Conservation (phyloP, 768 basidiomycete genomes). For the Holtermanniella nyarrowii region DNA sequence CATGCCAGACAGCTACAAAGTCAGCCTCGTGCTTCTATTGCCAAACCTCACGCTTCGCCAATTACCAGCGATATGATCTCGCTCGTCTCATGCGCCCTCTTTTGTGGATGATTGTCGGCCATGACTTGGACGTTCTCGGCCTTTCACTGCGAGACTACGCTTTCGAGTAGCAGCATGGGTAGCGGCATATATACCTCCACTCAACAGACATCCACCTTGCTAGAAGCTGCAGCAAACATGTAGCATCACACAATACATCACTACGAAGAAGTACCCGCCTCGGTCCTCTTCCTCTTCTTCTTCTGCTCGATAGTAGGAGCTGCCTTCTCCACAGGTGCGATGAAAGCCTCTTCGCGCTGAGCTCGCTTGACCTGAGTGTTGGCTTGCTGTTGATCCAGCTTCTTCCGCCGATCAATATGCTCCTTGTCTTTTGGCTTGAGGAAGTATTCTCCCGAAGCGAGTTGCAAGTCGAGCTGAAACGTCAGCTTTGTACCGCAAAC, state of each 20-base stretch:
- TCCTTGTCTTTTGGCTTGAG: conserved; percentile 83
- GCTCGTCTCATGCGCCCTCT: too few species aligned
- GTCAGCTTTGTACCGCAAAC: background rate
- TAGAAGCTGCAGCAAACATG: background rate
- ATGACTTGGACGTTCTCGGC: too few species aligned
- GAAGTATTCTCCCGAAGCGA: conserved; percentile 97
- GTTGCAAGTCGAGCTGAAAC: conserved; percentile 73
- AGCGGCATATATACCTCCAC: too few species aligned
- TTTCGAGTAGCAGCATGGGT: too few species aligned
- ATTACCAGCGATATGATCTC: too few species aligned
- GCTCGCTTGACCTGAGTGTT: conserved; percentile 58
- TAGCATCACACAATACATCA: background rate
- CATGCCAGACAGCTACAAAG: background rate
- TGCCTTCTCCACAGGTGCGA: conserved; percentile 71
- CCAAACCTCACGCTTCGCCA: too few species aligned
- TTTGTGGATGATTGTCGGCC: too few species aligned
- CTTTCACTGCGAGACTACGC: too few species aligned
- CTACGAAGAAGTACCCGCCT: background rate
- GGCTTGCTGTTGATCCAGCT: conserved; percentile 72
- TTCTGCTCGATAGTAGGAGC: conserved; percentile 70
- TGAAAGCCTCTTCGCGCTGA: conserved; percentile 75
- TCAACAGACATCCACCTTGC: too few species aligned
- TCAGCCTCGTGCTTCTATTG: too few species aligned
- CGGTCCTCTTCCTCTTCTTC: conserved; percentile 46
- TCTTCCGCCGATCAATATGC: conserved; percentile 56